Base-by-base conservation (phyloP, 495 filamentous ascomycete genomes). In the Neurospora tetraspora region DNA sequence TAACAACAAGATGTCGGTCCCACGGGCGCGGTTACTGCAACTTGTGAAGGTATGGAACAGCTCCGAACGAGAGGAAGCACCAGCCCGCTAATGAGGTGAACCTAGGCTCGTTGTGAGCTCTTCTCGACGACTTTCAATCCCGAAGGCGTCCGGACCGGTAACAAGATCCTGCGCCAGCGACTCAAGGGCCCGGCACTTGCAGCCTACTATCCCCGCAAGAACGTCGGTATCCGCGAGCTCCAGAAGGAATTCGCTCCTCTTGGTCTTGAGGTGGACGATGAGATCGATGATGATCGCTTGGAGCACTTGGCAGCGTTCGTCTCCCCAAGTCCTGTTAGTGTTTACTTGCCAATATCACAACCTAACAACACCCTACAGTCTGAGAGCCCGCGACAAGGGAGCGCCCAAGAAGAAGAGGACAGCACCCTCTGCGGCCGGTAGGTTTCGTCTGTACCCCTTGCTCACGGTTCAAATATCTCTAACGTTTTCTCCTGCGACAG, bases 51-150 rank as follows among this genome's bases (percentile, higher is more conserved):
- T 92, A 87, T 70, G 72, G 20, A 11, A 45, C 2, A 9, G n/a
- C 3, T 18, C 4, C 18, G 31, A n/a, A 47, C 14, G 1, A 10
- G 16, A 38, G 3, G 18, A 10, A 14, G 20, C 11, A 34, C 36
- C 53, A 70, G 71, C 18, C 10, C 38, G 42, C 71, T 80, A 23
- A 75, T 74, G 23, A 53, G 12, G 14, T 9, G n/a, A 4, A 68
- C 70, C 69, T 72, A 97, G 95, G 88, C 89, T 75, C 93, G 93
- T 89, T 96, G 92, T 85, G 89, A 90, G 80, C 90, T 99, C 81
- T 99, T 99, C 86, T 89, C 89, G 68, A 90, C 90, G 36, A 97
- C 92, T 68, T 98, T 89, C 86, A 99, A 99, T 82, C 96, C 96
- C 14, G 84, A 91, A 37, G 82, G 89, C 73, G 80, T 91, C 71